Percentiles rank a stretch among this genome's conserved stretches.
phyloP scores from a whole-genome alignment of 257 asterid species.

The Nicotiana attenuata region DNA sequence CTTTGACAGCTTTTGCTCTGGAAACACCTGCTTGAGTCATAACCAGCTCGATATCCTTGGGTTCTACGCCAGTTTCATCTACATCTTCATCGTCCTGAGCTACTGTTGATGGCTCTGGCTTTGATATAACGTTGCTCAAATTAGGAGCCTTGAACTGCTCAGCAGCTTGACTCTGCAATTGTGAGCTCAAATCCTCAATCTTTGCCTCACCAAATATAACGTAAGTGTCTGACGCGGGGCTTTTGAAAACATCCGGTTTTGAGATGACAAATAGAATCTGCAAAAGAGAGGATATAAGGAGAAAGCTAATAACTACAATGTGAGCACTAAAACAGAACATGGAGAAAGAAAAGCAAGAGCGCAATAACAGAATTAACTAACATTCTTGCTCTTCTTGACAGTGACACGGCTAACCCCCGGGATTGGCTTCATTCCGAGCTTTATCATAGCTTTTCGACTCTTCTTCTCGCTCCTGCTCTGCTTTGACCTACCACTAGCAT shows the following conservation, averaged over 20 bases:
- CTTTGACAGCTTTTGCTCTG: constrained; percentile 51
- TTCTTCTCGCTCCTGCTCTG: constrained; percentile 67
- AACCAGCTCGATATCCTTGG: constrained; percentile 61
- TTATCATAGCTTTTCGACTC: constrained; percentile 63
- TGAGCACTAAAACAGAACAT: neutral
- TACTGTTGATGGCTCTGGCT: constrained; percentile 41
- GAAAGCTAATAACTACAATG: neutral
- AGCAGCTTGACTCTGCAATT: constrained; percentile 52
- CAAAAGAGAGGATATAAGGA: constrained; percentile 22
- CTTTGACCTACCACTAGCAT: constrained; percentile 38
- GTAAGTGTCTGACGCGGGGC: constrained; percentile 57
- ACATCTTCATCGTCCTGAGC: constrained; percentile 63
- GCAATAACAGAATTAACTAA: constrained; percentile 12
- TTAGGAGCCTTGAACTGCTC: constrained; percentile 61
- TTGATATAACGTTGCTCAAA: constrained; percentile 34
- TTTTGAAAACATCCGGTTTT: constrained; percentile 62
- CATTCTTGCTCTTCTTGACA: constrained; percentile 65
- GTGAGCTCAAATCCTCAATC: constrained; percentile 59
- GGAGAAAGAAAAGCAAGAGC: neutral
- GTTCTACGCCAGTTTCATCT: constrained; percentile 60
- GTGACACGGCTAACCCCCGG: constrained; percentile 60
- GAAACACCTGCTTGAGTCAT: constrained; percentile 71
- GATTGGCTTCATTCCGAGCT: constrained; percentile 64
- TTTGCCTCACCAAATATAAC: constrained; percentile 58
- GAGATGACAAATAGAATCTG: constrained; percentile 53